Evolutionary conservation across 2,329 filamentous ascomycete genomes (phyloP).

Genomic region (Orbilia brochopaga): DNA sequence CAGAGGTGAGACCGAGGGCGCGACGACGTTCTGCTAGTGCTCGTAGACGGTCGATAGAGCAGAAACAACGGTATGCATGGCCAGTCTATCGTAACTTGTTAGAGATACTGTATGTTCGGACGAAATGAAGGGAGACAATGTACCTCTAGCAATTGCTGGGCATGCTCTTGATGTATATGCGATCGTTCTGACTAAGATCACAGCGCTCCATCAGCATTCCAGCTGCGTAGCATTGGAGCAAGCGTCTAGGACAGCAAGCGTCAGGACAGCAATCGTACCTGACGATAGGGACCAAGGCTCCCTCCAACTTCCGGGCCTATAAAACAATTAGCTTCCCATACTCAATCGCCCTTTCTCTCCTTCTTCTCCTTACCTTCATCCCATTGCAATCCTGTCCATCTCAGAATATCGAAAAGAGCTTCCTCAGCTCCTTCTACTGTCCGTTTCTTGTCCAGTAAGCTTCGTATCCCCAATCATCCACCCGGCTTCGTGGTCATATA

Average conservation of each 20-base stretch:
- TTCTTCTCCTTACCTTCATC: constrained; percentile 73
- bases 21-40: constrained; percentile 69
- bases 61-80: constrained; percentile 93
- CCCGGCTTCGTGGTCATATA: constrained; percentile 37
- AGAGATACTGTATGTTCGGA: not conserved
- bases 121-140: not conserved
- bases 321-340: constrained; percentile 1
- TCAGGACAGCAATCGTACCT: constrained; percentile 63
- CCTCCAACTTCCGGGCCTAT: constrained; percentile 79
- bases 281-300: constrained; percentile 81
- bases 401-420: constrained; percentile 76
- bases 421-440: constrained; percentile 80
- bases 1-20: constrained; percentile 65
- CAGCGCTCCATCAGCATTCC: constrained; percentile 40
- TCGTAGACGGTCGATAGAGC: constrained; percentile 73
- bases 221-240: no score
- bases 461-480: constrained; percentile 43
- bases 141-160: constrained; percentile 68
- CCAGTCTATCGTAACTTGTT: constrained; percentile 59
- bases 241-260: constrained; percentile 8
- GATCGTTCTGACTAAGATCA: constrained; percentile 74
- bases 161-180: constrained; percentile 73
- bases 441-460: constrained; percentile 69
- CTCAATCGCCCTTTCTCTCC: not conserved
- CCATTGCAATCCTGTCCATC: constrained; percentile 89